A percentile compares a stretch with the other conserved stretches of the same genome.
Conservation (phyloP, 768 basidiomycete genomes). For the Boletus rufocinnamomeus region DNA sequence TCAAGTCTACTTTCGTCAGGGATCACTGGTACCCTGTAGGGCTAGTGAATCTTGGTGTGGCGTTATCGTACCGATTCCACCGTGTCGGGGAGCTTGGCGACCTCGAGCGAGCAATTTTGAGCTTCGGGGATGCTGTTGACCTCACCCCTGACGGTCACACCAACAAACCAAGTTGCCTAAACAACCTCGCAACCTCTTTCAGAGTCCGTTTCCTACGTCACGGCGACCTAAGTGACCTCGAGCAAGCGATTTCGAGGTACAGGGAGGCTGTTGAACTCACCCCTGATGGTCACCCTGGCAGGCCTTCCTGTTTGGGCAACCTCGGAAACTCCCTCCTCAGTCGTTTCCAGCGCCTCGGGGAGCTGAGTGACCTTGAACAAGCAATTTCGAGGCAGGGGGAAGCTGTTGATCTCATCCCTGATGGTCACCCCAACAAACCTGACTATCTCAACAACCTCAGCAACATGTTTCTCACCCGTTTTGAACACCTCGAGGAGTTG, state of each 20-base stretch:
- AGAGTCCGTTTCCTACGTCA: neutral
- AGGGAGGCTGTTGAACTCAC: neutral
- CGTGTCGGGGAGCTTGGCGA: neutral
- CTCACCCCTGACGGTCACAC: neutral
- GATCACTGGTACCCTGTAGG: neutral
- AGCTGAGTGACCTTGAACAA: no score
- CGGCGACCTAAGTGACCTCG: neutral
- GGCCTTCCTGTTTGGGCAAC: neutral
- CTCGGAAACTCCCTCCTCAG: neutral
- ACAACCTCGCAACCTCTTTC: neutral
- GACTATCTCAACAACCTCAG: no score
- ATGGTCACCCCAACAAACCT: no score
- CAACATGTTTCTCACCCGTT: no score
- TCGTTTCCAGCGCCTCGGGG: no score
- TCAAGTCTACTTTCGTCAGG: neutral
- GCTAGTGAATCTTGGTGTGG: neutral
- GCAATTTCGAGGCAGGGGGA: no score
- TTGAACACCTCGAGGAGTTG: no score
- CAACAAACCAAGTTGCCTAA: neutral
- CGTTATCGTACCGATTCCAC: slow-evolving; percentile 1
- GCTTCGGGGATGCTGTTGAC: neutral
- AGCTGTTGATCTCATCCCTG: no score
- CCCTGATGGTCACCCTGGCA: neutral
- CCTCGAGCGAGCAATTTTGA: neutral
- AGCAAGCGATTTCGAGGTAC: neutral